Conservation (phyloP, 2,329 filamentous ascomycete species). For the Dactylellina cionopaga region DNA sequence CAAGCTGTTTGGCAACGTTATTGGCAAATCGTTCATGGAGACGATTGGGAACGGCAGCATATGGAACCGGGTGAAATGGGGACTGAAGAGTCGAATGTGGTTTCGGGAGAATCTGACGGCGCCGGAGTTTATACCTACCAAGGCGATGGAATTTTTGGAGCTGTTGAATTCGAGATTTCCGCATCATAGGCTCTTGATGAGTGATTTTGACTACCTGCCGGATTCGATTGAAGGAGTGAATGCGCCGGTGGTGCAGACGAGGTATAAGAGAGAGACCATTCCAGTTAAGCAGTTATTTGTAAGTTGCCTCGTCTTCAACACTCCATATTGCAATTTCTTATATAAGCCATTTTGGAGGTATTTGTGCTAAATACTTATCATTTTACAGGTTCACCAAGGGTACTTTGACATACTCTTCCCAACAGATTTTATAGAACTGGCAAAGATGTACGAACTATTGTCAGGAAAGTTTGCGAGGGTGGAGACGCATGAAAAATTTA, state of each 20-base stretch:
- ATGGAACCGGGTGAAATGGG: constrained; percentile 63
- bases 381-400: constrained; percentile 86
- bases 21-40: constrained; percentile 50
- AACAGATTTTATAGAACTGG: constrained; percentile 89
- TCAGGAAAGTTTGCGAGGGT: constrained; percentile 91
- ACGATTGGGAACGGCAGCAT: constrained; percentile 26
- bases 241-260: constrained; percentile 93
- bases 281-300: constrained; percentile 91
- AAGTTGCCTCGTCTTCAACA: constrained; percentile 62
- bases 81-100: constrained; percentile 70
- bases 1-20: constrained; percentile 46
- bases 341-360: neutral
- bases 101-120: constrained; percentile 78
- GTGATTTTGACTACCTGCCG: constrained; percentile 88
- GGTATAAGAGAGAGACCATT: constrained; percentile 86
- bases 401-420: constrained; percentile 99
- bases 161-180: constrained; percentile 89
- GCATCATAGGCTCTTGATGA: constrained; percentile 84
- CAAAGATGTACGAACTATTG: constrained; percentile 84
- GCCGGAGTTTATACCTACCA: constrained; percentile 93
- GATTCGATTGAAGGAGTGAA: constrained; percentile 86
- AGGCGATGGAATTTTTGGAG: constrained; percentile 96
- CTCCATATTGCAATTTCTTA: neutral
- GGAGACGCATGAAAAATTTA: constrained; percentile 87
- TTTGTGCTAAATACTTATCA: constrained; percentile 36